Evolutionary conservation across 805 yeast species (phyloP), one percentile per base, ranked within the genome.

Genomic region (Candida glaebosa): DNA sequence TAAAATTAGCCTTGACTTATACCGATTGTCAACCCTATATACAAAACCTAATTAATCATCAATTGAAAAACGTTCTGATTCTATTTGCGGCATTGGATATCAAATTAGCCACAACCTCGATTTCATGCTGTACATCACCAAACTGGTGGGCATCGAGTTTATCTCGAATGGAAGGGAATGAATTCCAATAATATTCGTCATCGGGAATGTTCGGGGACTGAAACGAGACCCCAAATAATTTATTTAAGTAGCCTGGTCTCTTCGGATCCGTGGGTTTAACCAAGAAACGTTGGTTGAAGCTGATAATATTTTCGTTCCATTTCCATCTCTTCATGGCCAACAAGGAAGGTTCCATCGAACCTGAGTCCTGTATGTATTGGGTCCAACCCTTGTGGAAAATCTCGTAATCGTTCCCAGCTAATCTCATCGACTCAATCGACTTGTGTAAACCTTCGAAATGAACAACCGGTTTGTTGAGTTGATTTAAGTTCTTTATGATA

Each of bases 151-250:
- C 57, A 33, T 66, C 68, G 9, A 87, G 56, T 0, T 78, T 81
- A 54, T 89, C 96, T 46, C 95, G 72, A 2, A 89, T 73, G 4
- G 76, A 75, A 0, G 97, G 96, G 56, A 85, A 88, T 2, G 85
- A 72, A 61, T 81, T 79, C 75, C 84, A 76, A 31, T 75, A 66
- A 45, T 64, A 71, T 10, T 61, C 61, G 8, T 53, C 55, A 31
- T 51, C 50, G 5, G 53, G 51, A 5, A 40, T 22, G 8, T 69
- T 69, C 0, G 88, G 87, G 4, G 80, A 76, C 53, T 72, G 65
- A 38, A 72, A 55, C 37, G 85, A 80, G 5, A 85, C 83, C 0
- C 96, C 96, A 58, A 79, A 79, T 3, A 89, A 50, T 1, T 73
- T 57, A 53, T 87, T 89, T 51, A 73, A 70, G 55, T 78, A 84